These are phyloP conservation scores for Lanmaoa pseudosensibilis DNA, from an alignment of 768 basidiomycete species.

Conservation along the genomic window DNA sequence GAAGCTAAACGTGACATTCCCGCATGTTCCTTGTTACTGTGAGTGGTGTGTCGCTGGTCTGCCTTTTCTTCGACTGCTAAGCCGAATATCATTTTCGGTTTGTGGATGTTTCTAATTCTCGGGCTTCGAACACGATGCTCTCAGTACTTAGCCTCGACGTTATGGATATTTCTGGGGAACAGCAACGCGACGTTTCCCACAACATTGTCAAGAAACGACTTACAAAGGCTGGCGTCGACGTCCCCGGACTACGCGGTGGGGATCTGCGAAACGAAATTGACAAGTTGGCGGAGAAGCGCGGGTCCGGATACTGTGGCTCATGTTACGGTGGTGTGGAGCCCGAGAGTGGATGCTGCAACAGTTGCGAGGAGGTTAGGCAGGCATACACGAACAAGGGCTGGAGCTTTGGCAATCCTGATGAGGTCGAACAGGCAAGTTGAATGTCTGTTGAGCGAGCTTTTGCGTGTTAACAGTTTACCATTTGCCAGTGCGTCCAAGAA, in stretches of 20 bases:
- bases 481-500: constrained; percentile 78
- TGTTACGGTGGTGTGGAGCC: constrained; percentile 89
- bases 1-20: constrained; percentile 91
- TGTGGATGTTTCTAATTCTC: background rate
- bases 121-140: background rate
- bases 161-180: constrained; percentile 97
- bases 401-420: constrained; percentile 90
- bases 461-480: background rate
- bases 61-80: constrained; percentile 1
- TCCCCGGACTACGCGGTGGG: constrained; percentile 53
- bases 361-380: constrained; percentile 91
- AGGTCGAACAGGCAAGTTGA: constrained; percentile 81
- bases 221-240: constrained; percentile 52
- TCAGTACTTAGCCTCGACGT: constrained; percentile 93
- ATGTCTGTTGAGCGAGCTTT: background rate
- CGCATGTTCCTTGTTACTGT: constrained; percentile 97
- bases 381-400: constrained; percentile 91
- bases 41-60: constrained; percentile 36
- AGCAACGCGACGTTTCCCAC: constrained; percentile 87
- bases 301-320: constrained; percentile 82
- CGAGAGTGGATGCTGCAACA: constrained; percentile 85
- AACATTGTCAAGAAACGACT: constrained; percentile 85
- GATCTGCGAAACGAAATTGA: constrained; percentile 89
- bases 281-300: constrained; percentile 61
- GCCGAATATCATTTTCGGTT: background rate